Base-by-base conservation (phyloP, 306 rosid species). In the Corylus avellana region DNA sequence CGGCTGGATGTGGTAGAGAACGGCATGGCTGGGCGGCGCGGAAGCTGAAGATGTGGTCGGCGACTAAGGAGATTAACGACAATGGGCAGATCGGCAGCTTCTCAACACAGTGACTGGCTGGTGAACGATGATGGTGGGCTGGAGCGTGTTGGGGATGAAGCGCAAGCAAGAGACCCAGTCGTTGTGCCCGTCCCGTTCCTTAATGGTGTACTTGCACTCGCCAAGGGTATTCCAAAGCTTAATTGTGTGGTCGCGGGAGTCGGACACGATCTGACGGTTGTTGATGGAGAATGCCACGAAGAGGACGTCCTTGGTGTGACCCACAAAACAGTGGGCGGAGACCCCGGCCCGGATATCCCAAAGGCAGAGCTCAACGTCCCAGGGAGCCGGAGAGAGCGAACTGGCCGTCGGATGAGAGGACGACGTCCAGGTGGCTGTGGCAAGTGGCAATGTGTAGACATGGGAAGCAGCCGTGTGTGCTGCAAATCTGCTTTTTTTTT, bases 361-460 rank as follows among this genome's bases (percentile, higher is more conserved):
- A 3, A 96, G 94, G 35, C 99, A 90, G 84, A 96, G 99, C 85
- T 96, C 99, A 18, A 96, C 97, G 82, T 96, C 99, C 99, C 98
- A 96, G 22, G 18, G 99, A 91, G 3, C 99, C 99, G 20, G 99
- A 96, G 4, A 96, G 98, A 0, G 99, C 99, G 73, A 96, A 96
- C 89, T 96, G 98, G 20, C 97, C 96, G 62, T 96, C 99, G 53
- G 99, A 96, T 0, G 99, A 96, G 39, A 96, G 98, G 7, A 96
- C 99, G 0, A 96, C 98, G 39, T 96, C 99, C 58, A 93, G 79
- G 1, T 22, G 22, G 22, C 22, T 0, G 22, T 0, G 22, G 22
- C 22, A 22, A 22, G 22, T 22, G 22, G 22, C 22, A 22, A 0
- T 22, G 22, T 22, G 22, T 22, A 22, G 22, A 22, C 22, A 22